A percentile compares a stretch with the other conserved stretches of the same genome.
These are phyloP conservation scores for Vigna reflexopilosa DNA, from an alignment of 306 rosid genomes.

Conservation along the genomic window DNA sequence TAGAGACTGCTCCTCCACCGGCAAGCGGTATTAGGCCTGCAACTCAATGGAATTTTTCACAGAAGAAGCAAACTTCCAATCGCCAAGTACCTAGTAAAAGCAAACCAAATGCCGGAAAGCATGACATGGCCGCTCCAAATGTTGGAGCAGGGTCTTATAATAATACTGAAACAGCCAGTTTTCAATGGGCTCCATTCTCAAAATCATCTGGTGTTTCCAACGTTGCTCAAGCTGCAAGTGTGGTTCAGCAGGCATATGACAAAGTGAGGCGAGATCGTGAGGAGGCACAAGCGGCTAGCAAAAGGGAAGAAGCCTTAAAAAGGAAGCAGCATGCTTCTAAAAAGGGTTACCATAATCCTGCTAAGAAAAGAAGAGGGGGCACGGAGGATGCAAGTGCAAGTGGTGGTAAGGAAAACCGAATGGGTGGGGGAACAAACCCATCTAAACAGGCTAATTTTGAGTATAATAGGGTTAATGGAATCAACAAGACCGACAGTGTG, in stretches of 20 bases:
- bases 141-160: slow-evolving; percentile 53
- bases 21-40: slow-evolving; percentile 67
- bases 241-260: slow-evolving; percentile 92
- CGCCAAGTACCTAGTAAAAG: slow-evolving; percentile 52
- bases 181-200: slow-evolving; percentile 86
- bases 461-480: slow-evolving; percentile 41
- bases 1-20: slow-evolving; percentile 82
- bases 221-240: slow-evolving; percentile 85
- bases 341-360: slow-evolving; percentile 57
- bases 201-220: slow-evolving; percentile 68
- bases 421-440: slow-evolving; percentile 4
- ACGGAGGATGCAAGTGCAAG: slow-evolving; percentile 56
- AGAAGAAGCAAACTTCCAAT: slow-evolving; percentile 51
- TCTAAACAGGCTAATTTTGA: slow-evolving; percentile 44
- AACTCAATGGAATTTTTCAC: slow-evolving; percentile 61
- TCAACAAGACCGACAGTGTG: slow-evolving; percentile 37
- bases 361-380: slow-evolving; percentile 71
- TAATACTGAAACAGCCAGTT: slow-evolving; percentile 52
- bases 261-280: slow-evolving; percentile 92
- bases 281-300: slow-evolving; percentile 84
- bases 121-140: slow-evolving; percentile 49
- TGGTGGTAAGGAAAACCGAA: slow-evolving; percentile 39
- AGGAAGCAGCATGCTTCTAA: slow-evolving; percentile 67
- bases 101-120: slow-evolving; percentile 54
- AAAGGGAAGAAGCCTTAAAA: slow-evolving; percentile 58